These are phyloP conservation scores for Heterobasidion occidentale DNA, from an alignment of 1,284 basidiomycete species.

Conservation along the genomic window DNA sequence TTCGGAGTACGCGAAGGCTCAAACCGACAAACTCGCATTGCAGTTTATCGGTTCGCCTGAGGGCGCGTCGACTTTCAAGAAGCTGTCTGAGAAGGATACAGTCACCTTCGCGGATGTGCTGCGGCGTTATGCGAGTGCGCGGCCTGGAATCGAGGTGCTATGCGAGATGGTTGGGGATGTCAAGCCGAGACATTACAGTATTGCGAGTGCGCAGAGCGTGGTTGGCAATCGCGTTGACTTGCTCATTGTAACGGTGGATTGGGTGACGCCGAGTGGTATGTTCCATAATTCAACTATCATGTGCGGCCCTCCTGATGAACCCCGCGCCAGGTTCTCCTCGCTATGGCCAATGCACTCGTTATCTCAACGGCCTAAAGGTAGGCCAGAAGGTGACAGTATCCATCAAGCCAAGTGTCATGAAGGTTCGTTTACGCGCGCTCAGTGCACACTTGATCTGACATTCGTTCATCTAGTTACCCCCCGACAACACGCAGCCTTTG, in stretches of 20 bases:
- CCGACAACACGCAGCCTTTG: conserved; percentile 79
- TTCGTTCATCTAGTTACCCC: conserved; percentile 56
- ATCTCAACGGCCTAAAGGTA: conserved; percentile 76
- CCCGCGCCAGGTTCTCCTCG: conserved; percentile 54
- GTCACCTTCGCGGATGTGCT: conserved; percentile 91
- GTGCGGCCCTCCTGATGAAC: conserved; percentile 6
- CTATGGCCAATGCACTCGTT: conserved; percentile 95
- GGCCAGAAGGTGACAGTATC: conserved; percentile 97
- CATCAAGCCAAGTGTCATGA: conserved; percentile 99
- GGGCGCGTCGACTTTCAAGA: conserved; percentile 90
- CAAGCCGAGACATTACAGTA: conserved; percentile 97
- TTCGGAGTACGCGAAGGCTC: conserved; percentile 66
- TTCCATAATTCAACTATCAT: conserved; percentile 9
- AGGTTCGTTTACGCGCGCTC: conserved; percentile 41
- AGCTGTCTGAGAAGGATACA: conserved; percentile 90
- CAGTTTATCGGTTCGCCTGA: conserved; percentile 93
- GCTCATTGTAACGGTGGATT: conserved; percentile 94
- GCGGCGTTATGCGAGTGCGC: conserved; percentile 73
- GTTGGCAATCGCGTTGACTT: conserved; percentile 94
- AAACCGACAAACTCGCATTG: conserved; percentile 76
- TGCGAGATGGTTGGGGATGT: conserved; percentile 89
- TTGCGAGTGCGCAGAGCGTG: conserved; percentile 90
- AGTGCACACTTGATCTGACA: background rate
- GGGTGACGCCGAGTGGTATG: conserved; percentile 80
- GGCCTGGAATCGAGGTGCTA: conserved; percentile 75